Base-by-base conservation (phyloP, 108 stramenopile genomes). In the Cyclotella kingstonii region DNA sequence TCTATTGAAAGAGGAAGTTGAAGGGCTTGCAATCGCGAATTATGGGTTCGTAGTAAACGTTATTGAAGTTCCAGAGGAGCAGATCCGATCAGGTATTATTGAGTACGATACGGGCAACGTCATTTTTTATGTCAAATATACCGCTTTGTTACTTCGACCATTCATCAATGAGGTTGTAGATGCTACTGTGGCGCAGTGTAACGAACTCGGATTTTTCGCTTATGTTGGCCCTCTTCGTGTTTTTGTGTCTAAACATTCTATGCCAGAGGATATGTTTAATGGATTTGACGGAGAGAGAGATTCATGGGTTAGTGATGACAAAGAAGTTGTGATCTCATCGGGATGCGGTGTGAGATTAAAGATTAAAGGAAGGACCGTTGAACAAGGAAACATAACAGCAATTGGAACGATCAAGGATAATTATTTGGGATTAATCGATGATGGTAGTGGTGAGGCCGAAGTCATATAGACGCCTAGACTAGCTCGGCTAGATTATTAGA, bases 401-500 rank as follows among this genome's bases (percentile, higher is more conserved):
- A 94, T 97, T 66, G 96, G 92, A 19, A 95, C 94, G 12, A 95
- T 97, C 63, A 95, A 95, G 69, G 96, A 97, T 54, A 87, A 91
- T 50, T 97, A 92, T 77, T 78, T 97, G 70, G 96, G 96, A 54
- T 81, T 91, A 61, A 83, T 95, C 47, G 90, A 91, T 69, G 82
- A 84, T 72, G 89, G 85, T 19, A 78, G 46, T 46, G 83, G 80
- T 19, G 80, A 77, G 29, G 51, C 55, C 15, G 82, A 64, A 21
- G 64, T 53, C 30, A 31, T 60, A 44, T 49, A 47, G 62, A 12
- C 11, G 12, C 12, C 3, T 34, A 18, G 21, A 9, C 10, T 11
- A 47, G 27, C 4, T 12, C 44, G 30, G 47, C 47, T 58, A 47
- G 14, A 11, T 47, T 28, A 46, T 15, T 47, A 59, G 17, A 42